Conservation (phyloP, 306 rosid species). For the Biancaea sappan region DNA sequence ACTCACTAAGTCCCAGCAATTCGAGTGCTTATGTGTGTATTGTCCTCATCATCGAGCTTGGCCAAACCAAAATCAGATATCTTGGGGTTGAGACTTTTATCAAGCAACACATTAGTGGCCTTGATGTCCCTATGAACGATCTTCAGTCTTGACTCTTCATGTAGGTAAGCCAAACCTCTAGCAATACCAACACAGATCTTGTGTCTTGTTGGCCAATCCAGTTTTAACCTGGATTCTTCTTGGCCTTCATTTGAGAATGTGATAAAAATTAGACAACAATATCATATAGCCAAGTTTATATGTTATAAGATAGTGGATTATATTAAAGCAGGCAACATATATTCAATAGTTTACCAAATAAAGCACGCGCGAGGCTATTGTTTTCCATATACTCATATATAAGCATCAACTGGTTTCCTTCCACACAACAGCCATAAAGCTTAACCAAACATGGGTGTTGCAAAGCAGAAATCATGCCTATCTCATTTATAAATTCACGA, state of each 20-base stretch:
- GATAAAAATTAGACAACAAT: background rate
- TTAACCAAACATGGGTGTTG: constrained; percentile 61
- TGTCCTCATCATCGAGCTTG: constrained; percentile 51
- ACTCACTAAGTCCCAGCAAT: constrained; percentile 60
- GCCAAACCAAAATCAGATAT: constrained; percentile 60
- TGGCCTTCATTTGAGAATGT: constrained; percentile 12
- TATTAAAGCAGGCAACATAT: background rate
- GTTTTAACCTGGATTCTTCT: background rate
- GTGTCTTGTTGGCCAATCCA: constrained; percentile 55
- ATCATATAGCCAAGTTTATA: background rate
- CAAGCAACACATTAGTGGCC: constrained; percentile 55
- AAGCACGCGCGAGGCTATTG: constrained; percentile 56
- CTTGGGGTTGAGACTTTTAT: constrained; percentile 48
- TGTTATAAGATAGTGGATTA: background rate
- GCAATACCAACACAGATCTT: constrained; percentile 56
- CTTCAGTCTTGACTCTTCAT: constrained; percentile 60
- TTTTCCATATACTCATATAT: constrained; percentile 65
- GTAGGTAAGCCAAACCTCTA: constrained; percentile 60
- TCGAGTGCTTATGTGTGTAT: constrained; percentile 55
- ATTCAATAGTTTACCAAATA: constrained; percentile 43
- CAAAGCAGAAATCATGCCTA: constrained; percentile 57
- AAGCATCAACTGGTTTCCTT: constrained; percentile 49
- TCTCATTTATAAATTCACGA: constrained; percentile 59
- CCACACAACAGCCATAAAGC: constrained; percentile 58
- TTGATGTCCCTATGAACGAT: constrained; percentile 61